A percentile compares a stretch with the other conserved stretches of the same genome.
These are phyloP conservation scores for Adiantum capillusveneris DNA, from an alignment of 75 land plant genomes.

Conservation along the genomic window DNA sequence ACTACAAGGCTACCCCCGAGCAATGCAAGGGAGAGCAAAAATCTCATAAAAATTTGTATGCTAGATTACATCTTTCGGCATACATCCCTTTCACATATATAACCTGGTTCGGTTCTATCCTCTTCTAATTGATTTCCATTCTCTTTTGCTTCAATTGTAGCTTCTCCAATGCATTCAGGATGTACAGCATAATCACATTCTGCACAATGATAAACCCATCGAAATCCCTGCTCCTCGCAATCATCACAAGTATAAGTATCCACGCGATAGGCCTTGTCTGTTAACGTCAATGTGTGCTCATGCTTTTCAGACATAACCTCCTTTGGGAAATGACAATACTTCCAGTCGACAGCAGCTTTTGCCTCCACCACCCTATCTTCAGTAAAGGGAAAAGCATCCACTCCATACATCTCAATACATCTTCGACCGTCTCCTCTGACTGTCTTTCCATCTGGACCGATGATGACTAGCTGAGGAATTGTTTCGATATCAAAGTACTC, in stretches of 20 bases:
- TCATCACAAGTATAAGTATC: conserved; percentile 53
- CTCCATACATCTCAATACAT: conserved; percentile 33
- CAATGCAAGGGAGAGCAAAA: no score
- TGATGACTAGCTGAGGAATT: conserved; percentile 45
- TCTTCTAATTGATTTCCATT: neutral
- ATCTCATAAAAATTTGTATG: no score
- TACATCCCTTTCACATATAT: conserved; percentile 21
- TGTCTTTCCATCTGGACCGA: conserved; percentile 65
- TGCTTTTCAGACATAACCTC: conserved; percentile 29
- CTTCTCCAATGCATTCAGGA: conserved; percentile 32
- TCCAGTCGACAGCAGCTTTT: conserved; percentile 33
- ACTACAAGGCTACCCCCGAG: no score
- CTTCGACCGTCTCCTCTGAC: conserved; percentile 42
- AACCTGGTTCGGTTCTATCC: conserved; percentile 4
- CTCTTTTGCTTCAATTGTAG: neutral
- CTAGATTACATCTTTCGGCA: no score
- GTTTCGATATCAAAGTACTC: conserved; percentile 42
- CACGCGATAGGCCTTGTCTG: conserved; percentile 39
- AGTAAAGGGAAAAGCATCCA: conserved; percentile 56
- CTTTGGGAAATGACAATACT: conserved; percentile 33
- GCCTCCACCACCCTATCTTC: conserved; percentile 19
- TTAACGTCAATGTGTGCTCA: conserved; percentile 38
- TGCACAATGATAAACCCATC: conserved; percentile 59
- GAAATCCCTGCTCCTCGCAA: conserved; percentile 57
- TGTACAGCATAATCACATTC: conserved; percentile 64